Conservation (phyloP, 2,329 filamentous ascomycete species). For the Xylaria sp. region DNA sequence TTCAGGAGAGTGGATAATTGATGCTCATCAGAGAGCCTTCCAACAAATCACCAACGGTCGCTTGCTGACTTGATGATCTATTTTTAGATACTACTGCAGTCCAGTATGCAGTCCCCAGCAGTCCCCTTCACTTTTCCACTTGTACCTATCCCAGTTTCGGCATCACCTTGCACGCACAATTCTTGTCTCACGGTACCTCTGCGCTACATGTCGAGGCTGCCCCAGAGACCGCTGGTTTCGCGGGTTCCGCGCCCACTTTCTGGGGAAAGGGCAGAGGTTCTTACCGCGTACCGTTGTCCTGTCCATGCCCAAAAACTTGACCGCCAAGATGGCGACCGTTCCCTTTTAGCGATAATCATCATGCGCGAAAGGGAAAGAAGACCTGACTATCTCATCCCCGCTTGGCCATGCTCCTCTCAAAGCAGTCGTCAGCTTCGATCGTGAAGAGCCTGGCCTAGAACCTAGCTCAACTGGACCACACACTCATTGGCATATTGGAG, state of each 20-base stretch:
- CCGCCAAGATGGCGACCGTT: conserved; percentile 49
- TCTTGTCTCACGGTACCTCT: conserved; percentile 37
- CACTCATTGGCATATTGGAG: conserved; percentile 19
- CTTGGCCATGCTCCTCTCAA: conserved; percentile 34
- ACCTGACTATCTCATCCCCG: conserved; percentile 43
- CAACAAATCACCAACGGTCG: conserved; percentile 27
- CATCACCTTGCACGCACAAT: conserved; percentile 31
- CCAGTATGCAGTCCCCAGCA: conserved; percentile 21
- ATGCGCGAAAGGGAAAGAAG: conserved; percentile 42
- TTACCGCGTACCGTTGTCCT: conserved; percentile 43
- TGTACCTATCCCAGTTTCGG: conserved; percentile 28
- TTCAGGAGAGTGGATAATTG: background rate
- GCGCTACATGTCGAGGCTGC: conserved; percentile 41
- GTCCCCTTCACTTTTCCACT: conserved; percentile 13
- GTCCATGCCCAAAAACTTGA: conserved; percentile 23
- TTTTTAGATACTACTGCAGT: conserved; percentile 38
- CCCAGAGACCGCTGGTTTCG: conserved; percentile 28
- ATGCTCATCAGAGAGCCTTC: background rate
- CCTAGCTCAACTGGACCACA: conserved; percentile 31
- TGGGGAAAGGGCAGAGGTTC: conserved; percentile 36
- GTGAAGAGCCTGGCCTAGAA: conserved; percentile 38
- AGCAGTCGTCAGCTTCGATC: conserved; percentile 31
- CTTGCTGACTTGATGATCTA: conserved; percentile 29
- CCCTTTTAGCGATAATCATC: conserved; percentile 46
- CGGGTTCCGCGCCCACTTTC: conserved; percentile 25